Evolutionary conservation across 2,329 filamentous ascomycete species (phyloP), one percentile per base, ranked within the genome.

Genomic region (Aaosphaeria pasadenensis): DNA sequence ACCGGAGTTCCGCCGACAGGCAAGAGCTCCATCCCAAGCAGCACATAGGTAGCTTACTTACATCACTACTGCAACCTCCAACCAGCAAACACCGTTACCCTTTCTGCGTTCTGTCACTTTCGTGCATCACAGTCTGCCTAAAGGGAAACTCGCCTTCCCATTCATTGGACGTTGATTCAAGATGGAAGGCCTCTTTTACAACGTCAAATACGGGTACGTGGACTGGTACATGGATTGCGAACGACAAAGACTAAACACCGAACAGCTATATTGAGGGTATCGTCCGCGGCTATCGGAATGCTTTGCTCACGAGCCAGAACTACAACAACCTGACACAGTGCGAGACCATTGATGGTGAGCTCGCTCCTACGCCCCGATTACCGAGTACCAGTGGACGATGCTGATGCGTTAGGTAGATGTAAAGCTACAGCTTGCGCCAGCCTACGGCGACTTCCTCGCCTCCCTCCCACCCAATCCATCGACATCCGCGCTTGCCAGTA

Each of bases 301-400:
- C 87, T 66, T 87, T 99, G 55, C 83, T 99, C 68, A 97, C 88
- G 47, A 77, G 86, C 72, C 81, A 89, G 70, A 95, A 92, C 77
- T 99, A 99, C 77, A 86, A 81, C 77, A 99, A 97, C 78, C 76
- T 97, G 74, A 95, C 88, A 54, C 92, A 97, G 81, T 97, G 92
- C 83, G 92, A 97, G 77, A 96, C 85, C 43, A 92, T 97, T 63
- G 92, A 97, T 75, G 92, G 92, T 94, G 74, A 61, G 79, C 60
- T 49, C 41, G 31, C 33, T 36, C n/a, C 33, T n/a, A 36, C 9
- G 33, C 33, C n/a, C 7, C 33, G n/a, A 9, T n/a, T 36, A 36
- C 33, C n/a, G 33, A 36, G 17, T 24, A 24, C 17, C 17, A 24
- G 17, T 24, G 17, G 17, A 24, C 17, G 17, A 24, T 24, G 17